These are phyloP conservation scores for Basipetospora chlamydospora DNA, from an alignment of 2,329 filamentous ascomycete species.

Conservation along the genomic window DNA sequence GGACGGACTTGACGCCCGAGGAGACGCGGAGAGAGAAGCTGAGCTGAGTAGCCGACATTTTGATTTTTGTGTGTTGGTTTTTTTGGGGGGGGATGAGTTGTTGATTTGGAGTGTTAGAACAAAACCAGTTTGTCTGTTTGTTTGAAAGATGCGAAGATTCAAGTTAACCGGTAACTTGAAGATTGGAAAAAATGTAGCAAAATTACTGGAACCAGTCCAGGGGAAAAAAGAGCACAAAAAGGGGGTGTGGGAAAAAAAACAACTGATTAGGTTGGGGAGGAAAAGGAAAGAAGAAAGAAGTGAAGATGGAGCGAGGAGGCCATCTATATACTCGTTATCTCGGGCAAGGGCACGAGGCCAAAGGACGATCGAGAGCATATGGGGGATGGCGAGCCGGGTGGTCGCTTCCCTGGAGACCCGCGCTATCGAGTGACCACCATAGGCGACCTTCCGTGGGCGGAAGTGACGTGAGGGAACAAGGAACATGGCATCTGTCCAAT, in stretches of 20 bases:
- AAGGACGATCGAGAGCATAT: slow-evolving; percentile 2
- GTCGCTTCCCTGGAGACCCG: no score
- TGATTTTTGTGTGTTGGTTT: slow-evolving; percentile 7
- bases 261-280: slow-evolving; percentile 35
- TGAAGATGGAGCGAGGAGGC: slow-evolving; percentile 20
- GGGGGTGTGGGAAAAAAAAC: slow-evolving; percentile 20
- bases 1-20: slow-evolving; percentile 91
- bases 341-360: no score
- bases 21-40: slow-evolving; percentile 95
- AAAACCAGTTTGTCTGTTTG: slow-evolving; percentile 6
- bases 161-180: slow-evolving; percentile 8
- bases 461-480: slow-evolving; percentile 1
- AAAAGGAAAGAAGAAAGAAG: slow-evolving; percentile 24
- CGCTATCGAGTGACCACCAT: no score
- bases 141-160: slow-evolving; percentile 1
- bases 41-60: slow-evolving; percentile 50
- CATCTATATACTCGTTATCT: slow-evolving; percentile 30
- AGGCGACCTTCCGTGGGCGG: no score
- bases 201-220: slow-evolving; percentile 38
- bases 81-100: slow-evolving; percentile 12
- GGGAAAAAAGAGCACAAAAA: slow-evolving; percentile 23
- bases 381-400: no score
- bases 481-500: slow-evolving; percentile 2
- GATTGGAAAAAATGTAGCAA: slow-evolving; percentile 8
- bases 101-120: slow-evolving; percentile 13